Evolutionary conservation across 2,329 filamentous ascomycete genomes (phyloP), one percentile per base, ranked within the genome.

Genomic region (Scytalidium lignicola): DNA sequence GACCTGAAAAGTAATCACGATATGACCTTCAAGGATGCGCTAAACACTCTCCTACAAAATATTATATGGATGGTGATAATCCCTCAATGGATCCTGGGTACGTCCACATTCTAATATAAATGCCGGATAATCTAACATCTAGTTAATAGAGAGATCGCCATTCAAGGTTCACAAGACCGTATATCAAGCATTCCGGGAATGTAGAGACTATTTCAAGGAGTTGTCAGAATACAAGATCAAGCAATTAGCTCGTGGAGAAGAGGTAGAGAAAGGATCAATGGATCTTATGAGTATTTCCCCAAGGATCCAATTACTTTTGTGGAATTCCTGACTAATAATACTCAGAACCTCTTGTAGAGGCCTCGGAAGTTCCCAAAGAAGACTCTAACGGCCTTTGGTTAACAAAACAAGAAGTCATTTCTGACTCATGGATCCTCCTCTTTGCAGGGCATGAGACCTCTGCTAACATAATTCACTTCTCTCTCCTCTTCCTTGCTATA

Each of bases 141-240:
- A 47, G 8, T n/a, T n/a, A 47, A 46, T 43, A 56, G 56, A 53
- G 51, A 3, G 56, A 41, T 65, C 67, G 3, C 69, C 68, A 3
- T 57, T 75, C 48, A 67, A 74, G 47, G 43, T 67, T 1, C 70
- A 72, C 49, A 66, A 69, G 32, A 59, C 59, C 4, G 66, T 70
- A 9, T 68, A 70, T 17, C 58, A 62, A 45, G 67, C 73, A 12
- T 69, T 68, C 29, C 54, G 54, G 2, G 75, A 79, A 61, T 78
- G 74, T 70, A 67, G 69, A 15, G 62, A 70, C 51, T 79, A 79
- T 58, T 76, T 79, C 69, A 65, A 69, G 2, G 73, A 77, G 48
- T 67, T 79, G 41, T 73, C 74, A 50, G 64, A 74, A 21, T 29
- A 52, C 20, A 62, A 57, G 40, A 56, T 53, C 39, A 48, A 57